phyloP scores from a whole-genome alignment of 2,329 filamentous ascomycete genomes.

The Cercospora sojina region DNA sequence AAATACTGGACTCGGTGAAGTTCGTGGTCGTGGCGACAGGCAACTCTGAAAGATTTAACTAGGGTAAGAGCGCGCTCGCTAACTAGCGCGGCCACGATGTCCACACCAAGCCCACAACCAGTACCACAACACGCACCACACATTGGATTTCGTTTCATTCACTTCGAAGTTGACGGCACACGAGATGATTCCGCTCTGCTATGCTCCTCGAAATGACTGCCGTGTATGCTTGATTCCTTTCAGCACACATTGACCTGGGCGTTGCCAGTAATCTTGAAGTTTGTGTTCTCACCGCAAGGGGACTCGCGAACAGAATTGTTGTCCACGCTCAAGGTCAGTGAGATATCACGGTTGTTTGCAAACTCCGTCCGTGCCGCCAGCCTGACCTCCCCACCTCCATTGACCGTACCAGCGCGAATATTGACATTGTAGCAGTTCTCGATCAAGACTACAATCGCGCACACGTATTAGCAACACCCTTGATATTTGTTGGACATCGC shows the following conservation, averaged over 20 bases:
- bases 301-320: conserved; percentile 53
- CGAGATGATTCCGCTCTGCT: background rate
- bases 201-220: background rate
- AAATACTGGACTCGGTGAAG: background rate
- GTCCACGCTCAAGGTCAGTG: conserved; percentile 52
- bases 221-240: background rate
- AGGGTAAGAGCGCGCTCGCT: background rate
- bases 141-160: background rate
- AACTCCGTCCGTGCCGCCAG: conserved; percentile 56
- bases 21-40: background rate
- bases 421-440: conserved; percentile 60
- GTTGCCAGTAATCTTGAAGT: conserved; percentile 51
- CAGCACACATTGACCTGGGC: conserved; percentile 47
- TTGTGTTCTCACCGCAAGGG: conserved; percentile 56
- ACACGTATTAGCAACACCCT: conserved; percentile 40
- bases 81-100: background rate
- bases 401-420: conserved; percentile 53
- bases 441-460: conserved; percentile 46
- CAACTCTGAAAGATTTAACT: background rate
- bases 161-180: background rate
- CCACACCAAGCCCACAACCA: background rate
- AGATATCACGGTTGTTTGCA: conserved; percentile 54
- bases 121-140: background rate
- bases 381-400: conserved; percentile 57
- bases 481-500: background rate